A percentile compares a stretch with the other conserved stretches of the same genome.
These are phyloP conservation scores for Fraxinus latifolia DNA, from an alignment of 305 asterid genomes.

Conservation along the genomic window DNA sequence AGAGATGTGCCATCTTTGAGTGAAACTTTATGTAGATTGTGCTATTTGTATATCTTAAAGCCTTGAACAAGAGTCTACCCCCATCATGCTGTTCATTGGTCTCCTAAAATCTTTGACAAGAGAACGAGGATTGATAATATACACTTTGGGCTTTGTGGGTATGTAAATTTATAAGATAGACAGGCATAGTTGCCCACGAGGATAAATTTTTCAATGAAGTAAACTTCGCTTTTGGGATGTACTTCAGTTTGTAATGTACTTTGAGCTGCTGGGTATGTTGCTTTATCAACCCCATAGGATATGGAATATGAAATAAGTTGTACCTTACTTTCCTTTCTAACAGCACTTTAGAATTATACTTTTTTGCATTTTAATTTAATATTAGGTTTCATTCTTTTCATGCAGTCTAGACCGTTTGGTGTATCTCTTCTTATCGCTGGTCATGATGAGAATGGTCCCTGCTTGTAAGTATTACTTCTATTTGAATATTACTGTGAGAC, in stretches of 20 bases:
- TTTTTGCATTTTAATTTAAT: conserved; percentile 13
- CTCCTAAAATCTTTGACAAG: not conserved
- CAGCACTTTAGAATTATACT: not conserved
- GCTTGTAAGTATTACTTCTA: conserved; percentile 60
- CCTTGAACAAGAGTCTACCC: not conserved
- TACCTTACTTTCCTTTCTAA: not conserved
- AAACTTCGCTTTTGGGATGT: not conserved
- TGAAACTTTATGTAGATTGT: not conserved
- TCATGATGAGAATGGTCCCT: conserved; percentile 90
- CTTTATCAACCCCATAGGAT: not conserved
- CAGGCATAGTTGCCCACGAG: not conserved
- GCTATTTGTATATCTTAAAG: not conserved
- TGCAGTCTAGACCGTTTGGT: conserved; percentile 93
- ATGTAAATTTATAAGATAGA: not conserved
- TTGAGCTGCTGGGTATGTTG: not conserved
- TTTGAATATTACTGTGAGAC: not conserved
- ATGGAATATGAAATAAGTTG: not conserved
- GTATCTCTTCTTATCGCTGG: conserved; percentile 98
- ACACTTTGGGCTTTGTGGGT: not conserved
- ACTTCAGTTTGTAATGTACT: not conserved
- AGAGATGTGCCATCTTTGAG: not conserved
- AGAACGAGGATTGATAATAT: not conserved
- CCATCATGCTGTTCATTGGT: not conserved
- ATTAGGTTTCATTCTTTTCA: not conserved
- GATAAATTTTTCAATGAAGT: not conserved